A percentile compares a stretch with the other conserved stretches of the same genome.
Evolutionary conservation across 192 early-diverging fungal species (phyloP).

Genomic region (Geranomyces variabilis): DNA sequence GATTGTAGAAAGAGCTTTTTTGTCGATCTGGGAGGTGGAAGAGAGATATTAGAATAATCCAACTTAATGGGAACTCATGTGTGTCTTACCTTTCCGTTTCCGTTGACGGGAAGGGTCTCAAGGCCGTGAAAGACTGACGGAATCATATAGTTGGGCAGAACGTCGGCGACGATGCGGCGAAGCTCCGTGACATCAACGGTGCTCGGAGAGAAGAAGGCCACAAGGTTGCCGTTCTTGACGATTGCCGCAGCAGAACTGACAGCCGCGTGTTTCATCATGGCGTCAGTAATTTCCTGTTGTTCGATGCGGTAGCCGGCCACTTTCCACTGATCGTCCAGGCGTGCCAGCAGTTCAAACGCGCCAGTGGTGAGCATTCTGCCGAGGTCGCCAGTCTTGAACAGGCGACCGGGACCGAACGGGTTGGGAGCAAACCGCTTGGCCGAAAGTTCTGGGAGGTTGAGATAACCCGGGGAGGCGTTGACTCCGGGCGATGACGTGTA

Average conservation of each 20-base stretch:
- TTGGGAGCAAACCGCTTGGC: constrained; percentile 39
- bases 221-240: constrained; percentile 21
- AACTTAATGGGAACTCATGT: too few species aligned
- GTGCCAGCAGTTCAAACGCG: constrained; percentile 15
- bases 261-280: not conserved
- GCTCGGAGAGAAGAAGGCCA: constrained; percentile 40
- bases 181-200: constrained; percentile 1
- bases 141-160: constrained; percentile 43
- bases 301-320: constrained; percentile 29
- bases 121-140: constrained; percentile 26
- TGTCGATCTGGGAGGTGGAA: too few species aligned
- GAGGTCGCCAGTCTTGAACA: constrained; percentile 25
- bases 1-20: too few species aligned
- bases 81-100: constrained; percentile 40
- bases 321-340: constrained; percentile 32
- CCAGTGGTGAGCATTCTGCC: not conserved
- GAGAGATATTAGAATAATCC: too few species aligned
- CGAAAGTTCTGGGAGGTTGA: constrained; percentile 49
- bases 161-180: not conserved
- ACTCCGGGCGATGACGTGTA: constrained; percentile 45
- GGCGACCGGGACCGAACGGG: constrained; percentile 31
- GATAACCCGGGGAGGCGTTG: constrained; percentile 42
- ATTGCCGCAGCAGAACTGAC: constrained; percentile 32
- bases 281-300: constrained; percentile 3
- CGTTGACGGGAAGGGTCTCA: constrained; percentile 36